Evolutionary conservation across 768 basidiomycete species (phyloP).

Genomic region (Tylopilus sp.): DNA sequence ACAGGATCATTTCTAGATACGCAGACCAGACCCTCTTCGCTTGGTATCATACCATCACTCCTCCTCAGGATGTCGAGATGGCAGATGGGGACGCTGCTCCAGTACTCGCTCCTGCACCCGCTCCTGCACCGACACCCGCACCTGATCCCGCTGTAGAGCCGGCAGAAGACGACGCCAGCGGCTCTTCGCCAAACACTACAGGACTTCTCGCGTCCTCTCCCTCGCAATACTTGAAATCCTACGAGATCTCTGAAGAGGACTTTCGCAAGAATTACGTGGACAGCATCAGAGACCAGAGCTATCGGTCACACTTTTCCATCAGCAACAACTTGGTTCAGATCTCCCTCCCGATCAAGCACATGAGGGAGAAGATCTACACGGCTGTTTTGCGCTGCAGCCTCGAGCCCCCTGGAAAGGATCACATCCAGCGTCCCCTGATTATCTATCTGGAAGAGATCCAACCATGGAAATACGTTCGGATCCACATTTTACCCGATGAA

Average conservation of each 20-base stretch:
- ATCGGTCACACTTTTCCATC: slow-evolving; percentile 11
- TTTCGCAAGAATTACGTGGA: background rate
- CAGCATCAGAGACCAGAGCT: background rate
- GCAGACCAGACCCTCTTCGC: background rate
- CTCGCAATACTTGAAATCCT: background rate
- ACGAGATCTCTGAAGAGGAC: background rate
- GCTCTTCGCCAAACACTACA: background rate
- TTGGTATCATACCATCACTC: background rate
- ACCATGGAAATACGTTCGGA: slow-evolving; percentile 11
- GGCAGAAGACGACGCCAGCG: background rate
- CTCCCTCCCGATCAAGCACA: slow-evolving; percentile 15
- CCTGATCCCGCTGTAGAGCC: background rate
- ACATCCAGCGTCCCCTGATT: slow-evolving; percentile 17
- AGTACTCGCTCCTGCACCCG: background rate
- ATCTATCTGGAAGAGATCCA: slow-evolving; percentile 21
- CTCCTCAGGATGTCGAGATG: slow-evolving; percentile 18
- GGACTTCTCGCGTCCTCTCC: background rate
- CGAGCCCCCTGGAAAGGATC: slow-evolving; percentile 5
- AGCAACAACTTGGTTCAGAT: slow-evolving; percentile 23
- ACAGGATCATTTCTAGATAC: background rate
- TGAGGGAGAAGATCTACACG: slow-evolving; percentile 15
- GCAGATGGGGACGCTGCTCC: background rate
- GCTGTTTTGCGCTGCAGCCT: slow-evolving; percentile 26
- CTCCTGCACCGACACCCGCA: background rate
- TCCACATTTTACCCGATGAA: slow-evolving; percentile 5